phyloP scores from a whole-genome alignment of 148 eudicot genomes.

The Fagopyrum tataricum region DNA sequence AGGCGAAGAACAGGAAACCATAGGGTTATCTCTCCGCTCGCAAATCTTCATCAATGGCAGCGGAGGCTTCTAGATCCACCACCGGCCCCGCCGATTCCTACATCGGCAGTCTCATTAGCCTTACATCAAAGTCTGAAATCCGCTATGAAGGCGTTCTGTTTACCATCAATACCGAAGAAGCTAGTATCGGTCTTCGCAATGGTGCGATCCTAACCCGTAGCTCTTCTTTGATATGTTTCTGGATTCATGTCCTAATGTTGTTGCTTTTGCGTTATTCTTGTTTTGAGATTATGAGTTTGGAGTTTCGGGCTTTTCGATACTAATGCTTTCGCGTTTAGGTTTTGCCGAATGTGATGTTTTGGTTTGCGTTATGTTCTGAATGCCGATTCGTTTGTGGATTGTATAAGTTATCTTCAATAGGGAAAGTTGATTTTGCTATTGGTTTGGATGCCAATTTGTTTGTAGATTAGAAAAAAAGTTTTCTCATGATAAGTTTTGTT shows the following conservation, averaged over 20 bases:
- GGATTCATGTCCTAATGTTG: background rate
- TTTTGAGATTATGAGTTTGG: background rate
- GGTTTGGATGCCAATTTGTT: background rate
- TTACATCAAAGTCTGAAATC: conserved; percentile 51
- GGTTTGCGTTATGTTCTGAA: background rate
- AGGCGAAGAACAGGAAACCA: background rate
- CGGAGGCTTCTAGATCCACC: conserved; percentile 33
- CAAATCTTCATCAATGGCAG: conserved; percentile 21
- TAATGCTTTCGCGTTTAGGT: background rate
- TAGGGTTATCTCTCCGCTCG: conserved; percentile 14
- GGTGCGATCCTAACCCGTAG: conserved; percentile 20
- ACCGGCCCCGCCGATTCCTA: conserved; percentile 36
- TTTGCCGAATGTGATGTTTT: background rate
- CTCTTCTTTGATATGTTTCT: no score
- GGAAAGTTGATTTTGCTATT: background rate
- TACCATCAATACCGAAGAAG: conserved; percentile 39
- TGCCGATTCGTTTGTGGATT: background rate
- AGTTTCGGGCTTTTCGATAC: background rate
- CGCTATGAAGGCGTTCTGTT: conserved; percentile 61
- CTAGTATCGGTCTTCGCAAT: conserved; percentile 51
- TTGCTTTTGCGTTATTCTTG: background rate
- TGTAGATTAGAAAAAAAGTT: background rate
- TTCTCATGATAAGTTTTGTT: no score
- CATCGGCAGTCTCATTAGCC: conserved; percentile 46
- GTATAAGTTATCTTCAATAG: background rate